A percentile compares a stretch with the other conserved stretches of the same genome.
Conservation (phyloP, 768 basidiomycete species). For the Lentinula detonsa region DNA sequence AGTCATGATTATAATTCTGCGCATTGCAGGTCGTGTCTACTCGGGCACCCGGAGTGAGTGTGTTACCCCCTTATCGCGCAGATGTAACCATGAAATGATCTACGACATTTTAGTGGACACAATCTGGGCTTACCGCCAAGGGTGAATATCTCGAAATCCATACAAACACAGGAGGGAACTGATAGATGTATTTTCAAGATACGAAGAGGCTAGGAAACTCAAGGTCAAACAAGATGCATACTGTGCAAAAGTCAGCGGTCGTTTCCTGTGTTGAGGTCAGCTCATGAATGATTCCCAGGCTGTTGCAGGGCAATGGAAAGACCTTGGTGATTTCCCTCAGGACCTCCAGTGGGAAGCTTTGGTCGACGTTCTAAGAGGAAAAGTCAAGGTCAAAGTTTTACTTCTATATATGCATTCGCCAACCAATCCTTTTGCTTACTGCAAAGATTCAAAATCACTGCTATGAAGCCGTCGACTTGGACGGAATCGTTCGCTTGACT, state of each 20-base stretch:
- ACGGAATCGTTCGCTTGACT: conserved; percentile 43
- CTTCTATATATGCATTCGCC: neutral
- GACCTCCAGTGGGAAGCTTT: conserved; percentile 70
- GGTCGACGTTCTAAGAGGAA: conserved; percentile 72
- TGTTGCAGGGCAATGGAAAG: conserved; percentile 37
- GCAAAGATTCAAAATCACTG: conserved; percentile 51
- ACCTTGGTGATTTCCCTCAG: conserved; percentile 53
- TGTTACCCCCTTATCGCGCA: neutral
- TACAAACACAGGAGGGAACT: conserved; percentile 8
- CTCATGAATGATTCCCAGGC: conserved; percentile 18
- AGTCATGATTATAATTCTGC: conserved; percentile 10
- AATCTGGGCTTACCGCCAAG: conserved; percentile 57
- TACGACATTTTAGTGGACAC: conserved; percentile 38
- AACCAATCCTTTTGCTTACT: neutral
- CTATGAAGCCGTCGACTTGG: conserved; percentile 62
- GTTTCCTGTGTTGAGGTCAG: neutral
- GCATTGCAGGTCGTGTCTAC: conserved; percentile 33
- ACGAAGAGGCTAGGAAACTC: conserved; percentile 57
- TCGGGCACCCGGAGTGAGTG: conserved; percentile 23
- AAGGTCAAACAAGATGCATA: conserved; percentile 61
- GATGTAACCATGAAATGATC: neutral
- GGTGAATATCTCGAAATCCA: conserved; percentile 22
- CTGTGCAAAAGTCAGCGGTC: conserved; percentile 26
- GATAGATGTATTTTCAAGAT: conserved; percentile 22
- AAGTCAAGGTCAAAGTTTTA: conserved; percentile 48